Percentiles rank a stretch among this genome's conserved stretches.
These are phyloP conservation scores for Dactylellina parvicollis DNA, from an alignment of 2,329 filamentous ascomycete species.

Conservation along the genomic window DNA sequence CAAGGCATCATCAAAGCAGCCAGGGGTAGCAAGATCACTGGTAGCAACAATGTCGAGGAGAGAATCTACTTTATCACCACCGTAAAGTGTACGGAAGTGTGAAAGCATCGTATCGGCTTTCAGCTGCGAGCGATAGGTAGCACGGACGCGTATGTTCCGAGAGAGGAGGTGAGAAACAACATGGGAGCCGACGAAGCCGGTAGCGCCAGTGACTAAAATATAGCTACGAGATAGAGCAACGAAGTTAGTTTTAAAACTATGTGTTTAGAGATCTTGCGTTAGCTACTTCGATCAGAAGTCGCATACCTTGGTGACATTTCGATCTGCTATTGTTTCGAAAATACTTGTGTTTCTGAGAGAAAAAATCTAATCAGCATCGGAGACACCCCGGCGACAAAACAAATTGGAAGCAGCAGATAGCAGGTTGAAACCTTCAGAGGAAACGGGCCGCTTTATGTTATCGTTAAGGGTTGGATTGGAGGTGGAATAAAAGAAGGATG, in stretches of 20 bases:
- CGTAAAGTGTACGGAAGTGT: constrained; percentile 22
- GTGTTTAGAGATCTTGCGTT: too few species aligned
- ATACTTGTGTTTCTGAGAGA: too few species aligned
- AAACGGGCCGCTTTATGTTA: too few species aligned
- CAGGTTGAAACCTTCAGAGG: too few species aligned
- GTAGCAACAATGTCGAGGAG: constrained; percentile 30
- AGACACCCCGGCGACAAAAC: too few species aligned
- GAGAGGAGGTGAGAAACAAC: constrained; percentile 24
- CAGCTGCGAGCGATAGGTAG: constrained; percentile 22
- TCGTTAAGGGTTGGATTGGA: too few species aligned
- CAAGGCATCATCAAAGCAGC: constrained; percentile 34
- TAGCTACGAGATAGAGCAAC: constrained; percentile 9
- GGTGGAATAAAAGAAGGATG: too few species aligned
- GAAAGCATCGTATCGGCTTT: constrained; percentile 19
- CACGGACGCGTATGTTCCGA: constrained; percentile 21
- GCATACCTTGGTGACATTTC: constrained; percentile 31
- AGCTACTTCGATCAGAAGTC: too few species aligned
- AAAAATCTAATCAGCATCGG: too few species aligned
- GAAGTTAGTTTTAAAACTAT: background rate
- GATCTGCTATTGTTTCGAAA: background rate
- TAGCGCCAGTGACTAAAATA: constrained; percentile 35
- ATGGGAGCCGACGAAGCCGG: constrained; percentile 40
- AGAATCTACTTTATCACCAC: constrained; percentile 8
- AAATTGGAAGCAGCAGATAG: too few species aligned
- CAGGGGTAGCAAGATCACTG: constrained; percentile 14